These are phyloP conservation scores for Rhododendron vialii DNA, from an alignment of 148 eudicot species.

Conservation along the genomic window DNA sequence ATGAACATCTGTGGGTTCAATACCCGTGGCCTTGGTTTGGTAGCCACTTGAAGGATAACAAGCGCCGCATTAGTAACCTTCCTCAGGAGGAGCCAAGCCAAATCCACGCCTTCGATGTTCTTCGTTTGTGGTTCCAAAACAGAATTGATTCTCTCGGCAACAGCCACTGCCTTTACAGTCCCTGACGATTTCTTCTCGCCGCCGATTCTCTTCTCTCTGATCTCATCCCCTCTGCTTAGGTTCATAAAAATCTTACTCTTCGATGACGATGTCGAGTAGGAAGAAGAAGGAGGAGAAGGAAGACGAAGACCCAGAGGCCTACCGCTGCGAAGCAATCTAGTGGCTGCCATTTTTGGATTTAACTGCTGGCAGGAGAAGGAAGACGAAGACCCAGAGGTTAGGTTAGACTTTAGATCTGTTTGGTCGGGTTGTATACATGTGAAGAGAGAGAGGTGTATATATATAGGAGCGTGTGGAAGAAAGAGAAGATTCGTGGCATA, in stretches of 20 bases:
- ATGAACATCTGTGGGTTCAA: conserved; percentile 32
- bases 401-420: background rate
- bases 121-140: conserved; percentile 13
- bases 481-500: conserved; percentile 23
- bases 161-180: conserved; percentile 16
- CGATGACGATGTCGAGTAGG: background rate
- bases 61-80: conserved; percentile 9
- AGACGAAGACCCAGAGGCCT: conserved; percentile 8
- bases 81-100: conserved; percentile 17
- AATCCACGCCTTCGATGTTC: background rate
- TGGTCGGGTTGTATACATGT: background rate
- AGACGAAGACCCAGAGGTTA: background rate
- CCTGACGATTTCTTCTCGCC: conserved; percentile 6
- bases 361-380: background rate
- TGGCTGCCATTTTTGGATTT: conserved; percentile 15
- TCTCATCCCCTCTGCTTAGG: background rate
- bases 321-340: conserved; percentile 7
- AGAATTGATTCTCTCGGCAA: background rate
- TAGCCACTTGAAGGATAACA: conserved; percentile 8
- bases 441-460: background rate
- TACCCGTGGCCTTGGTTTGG: conserved; percentile 19
- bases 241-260: background rate
- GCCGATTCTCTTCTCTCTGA: conserved; percentile 4
- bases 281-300: conserved; percentile 3
- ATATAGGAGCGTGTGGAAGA: background rate